phyloP scores from a whole-genome alignment of 768 basidiomycete genomes.

The Boletales sp. region DNA sequence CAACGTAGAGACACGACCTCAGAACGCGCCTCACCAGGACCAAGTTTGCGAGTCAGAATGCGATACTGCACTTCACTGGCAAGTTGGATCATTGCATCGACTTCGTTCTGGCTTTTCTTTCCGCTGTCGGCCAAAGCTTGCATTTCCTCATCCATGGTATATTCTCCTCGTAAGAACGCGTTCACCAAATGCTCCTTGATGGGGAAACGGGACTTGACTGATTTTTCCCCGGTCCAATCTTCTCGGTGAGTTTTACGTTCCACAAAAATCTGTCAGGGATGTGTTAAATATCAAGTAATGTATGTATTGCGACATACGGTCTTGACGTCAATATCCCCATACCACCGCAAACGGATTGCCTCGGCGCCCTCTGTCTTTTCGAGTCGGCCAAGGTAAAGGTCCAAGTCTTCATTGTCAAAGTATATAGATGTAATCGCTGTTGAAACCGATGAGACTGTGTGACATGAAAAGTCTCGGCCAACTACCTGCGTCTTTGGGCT shows the following conservation, averaged over 20 bases:
- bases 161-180: conserved; percentile 83
- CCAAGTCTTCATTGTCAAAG: conserved; percentile 93
- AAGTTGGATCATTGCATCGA: conserved; percentile 91
- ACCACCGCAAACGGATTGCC: conserved; percentile 95
- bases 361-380: conserved; percentile 99
- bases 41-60: conserved; percentile 72
- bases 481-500: conserved; percentile 74
- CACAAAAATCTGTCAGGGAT: conserved; percentile 62
- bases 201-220: conserved; percentile 94
- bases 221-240: conserved; percentile 99
- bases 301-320: conserved; percentile 48
- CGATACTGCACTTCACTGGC: conserved; percentile 97
- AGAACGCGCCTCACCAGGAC: conserved; percentile 59
- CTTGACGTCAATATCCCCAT: conserved; percentile 81
- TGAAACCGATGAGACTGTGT: conserved; percentile 8
- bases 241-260: conserved; percentile 93
- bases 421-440: conserved; percentile 95
- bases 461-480: neutral
- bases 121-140: conserved; percentile 82
- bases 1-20: neutral
- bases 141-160: conserved; percentile 92
- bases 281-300: neutral
- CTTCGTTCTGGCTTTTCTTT: conserved; percentile 89
- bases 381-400: conserved; percentile 91
- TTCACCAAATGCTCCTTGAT: conserved; percentile 94